Conservation (phyloP, 805 yeast genomes). For the Isabelozyma gotoi region DNA sequence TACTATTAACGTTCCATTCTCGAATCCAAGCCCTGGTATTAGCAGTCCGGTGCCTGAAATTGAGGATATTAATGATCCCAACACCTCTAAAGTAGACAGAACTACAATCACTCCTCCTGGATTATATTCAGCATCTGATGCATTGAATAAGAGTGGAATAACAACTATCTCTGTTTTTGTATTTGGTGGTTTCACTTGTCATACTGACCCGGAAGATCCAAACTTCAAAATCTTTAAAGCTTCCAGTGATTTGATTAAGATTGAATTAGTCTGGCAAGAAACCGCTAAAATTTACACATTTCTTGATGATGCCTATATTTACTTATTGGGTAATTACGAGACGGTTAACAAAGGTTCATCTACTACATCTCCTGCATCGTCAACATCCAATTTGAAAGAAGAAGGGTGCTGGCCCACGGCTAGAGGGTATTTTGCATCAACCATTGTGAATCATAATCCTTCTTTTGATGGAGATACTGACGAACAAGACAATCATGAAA, state of each 20-base stretch:
- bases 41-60: not conserved
- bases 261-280: slow-evolving; percentile 29
- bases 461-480: slow-evolving; percentile 18
- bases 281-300: slow-evolving; percentile 9
- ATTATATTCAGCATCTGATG: slow-evolving; percentile 8
- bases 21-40: not conserved
- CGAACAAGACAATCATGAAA: not conserved
- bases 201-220: slow-evolving; percentile 8
- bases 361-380: not conserved
- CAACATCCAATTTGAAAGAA: not conserved
- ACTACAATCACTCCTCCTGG: not conserved
- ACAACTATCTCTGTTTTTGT: slow-evolving; percentile 28
- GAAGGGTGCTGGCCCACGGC: slow-evolving; percentile 28
- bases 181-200: slow-evolving; percentile 38
- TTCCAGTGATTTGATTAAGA: slow-evolving; percentile 31
- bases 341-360: not conserved
- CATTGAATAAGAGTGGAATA: slow-evolving; percentile 13
- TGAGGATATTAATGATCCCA: not conserved
- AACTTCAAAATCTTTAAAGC: slow-evolving; percentile 22
- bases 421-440: slow-evolving; percentile 38
- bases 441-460: slow-evolving; percentile 23
- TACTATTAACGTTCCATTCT: not conserved
- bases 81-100: not conserved
- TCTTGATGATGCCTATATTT: slow-evolving; percentile 20
- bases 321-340: slow-evolving; percentile 5